These are phyloP conservation scores for Beta lomatogona DNA, from an alignment of 179 eudicot species.

Conservation along the genomic window DNA sequence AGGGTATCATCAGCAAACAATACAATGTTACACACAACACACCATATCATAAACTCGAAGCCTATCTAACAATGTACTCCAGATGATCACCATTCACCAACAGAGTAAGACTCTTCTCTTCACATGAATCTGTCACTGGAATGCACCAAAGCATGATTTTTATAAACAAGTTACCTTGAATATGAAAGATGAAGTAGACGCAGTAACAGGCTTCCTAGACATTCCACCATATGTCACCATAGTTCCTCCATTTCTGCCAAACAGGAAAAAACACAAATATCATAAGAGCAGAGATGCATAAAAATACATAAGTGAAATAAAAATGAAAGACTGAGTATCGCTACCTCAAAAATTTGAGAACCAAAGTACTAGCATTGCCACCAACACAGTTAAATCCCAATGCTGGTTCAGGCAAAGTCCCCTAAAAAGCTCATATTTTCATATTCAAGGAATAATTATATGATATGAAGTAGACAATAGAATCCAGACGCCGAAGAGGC, in stretches of 20 bases:
- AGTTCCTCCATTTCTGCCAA: constrained; percentile 80
- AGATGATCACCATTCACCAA: background rate
- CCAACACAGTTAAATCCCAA: constrained; percentile 96
- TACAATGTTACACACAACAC: background rate
- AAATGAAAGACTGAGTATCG: background rate
- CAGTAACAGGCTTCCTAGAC: constrained; percentile 88
- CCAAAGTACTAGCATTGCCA: constrained; percentile 84
- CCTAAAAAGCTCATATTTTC: constrained; percentile 36
- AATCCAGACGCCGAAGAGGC: background rate
- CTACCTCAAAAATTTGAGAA: constrained; percentile 81
- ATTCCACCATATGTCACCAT: constrained; percentile 99
- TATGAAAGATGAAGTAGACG: constrained; percentile 85
- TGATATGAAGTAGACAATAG: background rate
- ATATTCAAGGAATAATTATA: background rate
- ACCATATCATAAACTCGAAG: background rate
- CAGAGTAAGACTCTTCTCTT: background rate
- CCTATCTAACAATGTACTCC: background rate
- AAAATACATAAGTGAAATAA: background rate
- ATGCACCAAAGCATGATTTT: constrained; percentile 10
- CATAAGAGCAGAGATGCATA: background rate
- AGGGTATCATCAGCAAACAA: constrained; percentile 9
- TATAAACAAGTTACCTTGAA: constrained; percentile 64
- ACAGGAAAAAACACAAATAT: constrained; percentile 10
- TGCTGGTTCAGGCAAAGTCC: constrained; percentile 71
- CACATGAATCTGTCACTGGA: background rate